Evolutionary conservation across 345 rosid species (phyloP).

Genomic region (Arabis hirsuta): DNA sequence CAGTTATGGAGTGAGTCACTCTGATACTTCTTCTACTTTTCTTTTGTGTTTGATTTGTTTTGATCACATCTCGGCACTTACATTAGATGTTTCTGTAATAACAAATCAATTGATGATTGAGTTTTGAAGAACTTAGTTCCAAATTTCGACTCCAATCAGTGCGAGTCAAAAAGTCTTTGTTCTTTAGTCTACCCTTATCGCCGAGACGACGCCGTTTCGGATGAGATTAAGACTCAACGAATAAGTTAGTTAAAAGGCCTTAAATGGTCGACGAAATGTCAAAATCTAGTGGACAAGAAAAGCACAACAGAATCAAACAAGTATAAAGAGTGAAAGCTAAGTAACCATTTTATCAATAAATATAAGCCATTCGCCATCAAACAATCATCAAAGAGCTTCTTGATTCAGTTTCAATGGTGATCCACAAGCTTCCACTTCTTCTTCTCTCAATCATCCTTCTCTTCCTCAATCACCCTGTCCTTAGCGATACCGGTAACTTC

Average conservation of each 20-base stretch:
- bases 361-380: slow-evolving; percentile 7
- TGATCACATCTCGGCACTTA: slow-evolving; percentile 14
- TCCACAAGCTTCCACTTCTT: slow-evolving; percentile 45
- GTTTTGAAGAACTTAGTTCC: slow-evolving; percentile 18
- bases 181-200: background rate
- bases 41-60: slow-evolving; percentile 4
- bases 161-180: too few species aligned
- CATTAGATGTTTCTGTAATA: slow-evolving; percentile 36
- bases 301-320: slow-evolving; percentile 34
- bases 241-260: slow-evolving; percentile 19
- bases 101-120: slow-evolving; percentile 16
- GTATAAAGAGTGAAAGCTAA: slow-evolving; percentile 36
- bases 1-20: slow-evolving; percentile 43
- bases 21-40: background rate
- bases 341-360: slow-evolving; percentile 19
- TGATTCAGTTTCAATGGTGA: slow-evolving; percentile 50
- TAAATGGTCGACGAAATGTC: slow-evolving; percentile 24
- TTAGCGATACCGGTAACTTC: slow-evolving; percentile 48
- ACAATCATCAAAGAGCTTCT: slow-evolving; percentile 12
- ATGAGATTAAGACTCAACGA: background rate
- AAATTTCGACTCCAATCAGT: background rate
- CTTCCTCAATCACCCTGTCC: slow-evolving; percentile 45
- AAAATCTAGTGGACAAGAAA: slow-evolving; percentile 34
- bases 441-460: slow-evolving; percentile 48
- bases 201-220: slow-evolving; percentile 3